phyloP scores from a whole-genome alignment of 176 grass and related monocot genomes.

The Pontederia crassipes region DNA sequence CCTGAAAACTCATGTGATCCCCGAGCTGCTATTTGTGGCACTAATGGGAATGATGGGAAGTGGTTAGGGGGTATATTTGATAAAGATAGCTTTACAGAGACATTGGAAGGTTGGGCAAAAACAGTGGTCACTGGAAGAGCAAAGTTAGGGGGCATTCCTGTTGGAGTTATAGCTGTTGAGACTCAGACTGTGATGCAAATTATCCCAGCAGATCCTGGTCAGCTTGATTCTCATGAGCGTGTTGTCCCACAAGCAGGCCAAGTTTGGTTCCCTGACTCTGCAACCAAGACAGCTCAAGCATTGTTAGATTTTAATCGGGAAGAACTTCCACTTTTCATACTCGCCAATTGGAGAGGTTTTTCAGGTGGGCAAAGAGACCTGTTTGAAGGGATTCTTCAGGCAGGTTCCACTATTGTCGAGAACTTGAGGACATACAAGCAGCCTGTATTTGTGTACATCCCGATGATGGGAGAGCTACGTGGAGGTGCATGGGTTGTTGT shows the following conservation, averaged over 20 bases:
- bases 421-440: slow-evolving; percentile 91
- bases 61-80: slow-evolving; percentile 96
- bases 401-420: slow-evolving; percentile 92
- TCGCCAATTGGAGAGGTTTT: slow-evolving; percentile 98
- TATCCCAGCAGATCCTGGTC: slow-evolving; percentile 92
- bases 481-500: slow-evolving; percentile 98
- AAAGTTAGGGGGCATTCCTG: slow-evolving; percentile 90
- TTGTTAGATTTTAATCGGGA: slow-evolving; percentile 89
- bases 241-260: slow-evolving; percentile 92
- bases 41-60: slow-evolving; percentile 43
- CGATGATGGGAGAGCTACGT: slow-evolving; percentile 78
- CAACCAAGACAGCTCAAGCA: slow-evolving; percentile 88
- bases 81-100: slow-evolving; percentile 80
- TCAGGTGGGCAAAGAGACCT: slow-evolving; percentile 96
- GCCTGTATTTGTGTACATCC: slow-evolving; percentile 94
- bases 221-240: slow-evolving; percentile 85
- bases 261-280: slow-evolving; percentile 97
- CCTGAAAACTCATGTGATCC: slow-evolving; percentile 93
- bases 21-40: slow-evolving; percentile 74
- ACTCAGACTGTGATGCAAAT: slow-evolving; percentile 94
- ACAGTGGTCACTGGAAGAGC: slow-evolving; percentile 93
- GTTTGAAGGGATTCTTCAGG: slow-evolving; percentile 99
- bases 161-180: slow-evolving; percentile 90
- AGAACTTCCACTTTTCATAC: slow-evolving; percentile 86
- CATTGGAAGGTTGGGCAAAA: slow-evolving; percentile 98